Percentiles rank a stretch among this genome's conserved stretches.
These are phyloP conservation scores for Boeremia lycopersici DNA, from an alignment of 2,329 filamentous ascomycete genomes.

Conservation along the genomic window DNA sequence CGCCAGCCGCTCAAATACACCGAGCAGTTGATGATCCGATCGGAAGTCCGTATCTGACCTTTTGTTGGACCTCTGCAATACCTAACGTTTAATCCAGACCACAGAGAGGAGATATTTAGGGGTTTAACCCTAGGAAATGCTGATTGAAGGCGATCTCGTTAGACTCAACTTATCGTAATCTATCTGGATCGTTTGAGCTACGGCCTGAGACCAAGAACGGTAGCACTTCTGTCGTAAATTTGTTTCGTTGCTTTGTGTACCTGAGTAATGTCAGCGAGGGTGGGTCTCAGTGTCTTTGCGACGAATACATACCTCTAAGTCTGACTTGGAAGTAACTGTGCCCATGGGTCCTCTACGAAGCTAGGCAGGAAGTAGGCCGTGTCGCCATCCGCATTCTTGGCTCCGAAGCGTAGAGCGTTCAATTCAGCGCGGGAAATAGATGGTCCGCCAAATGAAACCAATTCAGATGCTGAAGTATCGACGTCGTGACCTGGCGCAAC, in stretches of 20 bases:
- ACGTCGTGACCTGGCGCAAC: background rate
- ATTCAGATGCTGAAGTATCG: conserved; percentile 16
- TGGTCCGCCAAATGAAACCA: conserved; percentile 39
- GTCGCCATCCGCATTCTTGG: conserved; percentile 63
- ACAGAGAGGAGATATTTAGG: background rate
- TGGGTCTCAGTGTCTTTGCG: background rate
- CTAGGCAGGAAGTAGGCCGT: conserved; percentile 70
- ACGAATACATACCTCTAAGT: conserved; percentile 7
- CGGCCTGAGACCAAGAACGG: background rate
- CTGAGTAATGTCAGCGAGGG: background rate
- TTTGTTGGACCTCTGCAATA: background rate
- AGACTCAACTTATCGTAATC: background rate
- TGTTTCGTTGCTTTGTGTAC: background rate
- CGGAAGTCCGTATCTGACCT: background rate
- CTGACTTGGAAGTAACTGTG: conserved; percentile 14
- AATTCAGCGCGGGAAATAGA: conserved; percentile 38
- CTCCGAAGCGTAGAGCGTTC: conserved; percentile 47
- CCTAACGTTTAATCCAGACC: background rate
- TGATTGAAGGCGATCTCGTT: background rate
- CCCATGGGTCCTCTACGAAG: conserved; percentile 78
- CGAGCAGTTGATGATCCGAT: background rate
- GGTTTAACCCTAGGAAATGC: background rate
- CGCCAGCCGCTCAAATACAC: background rate
- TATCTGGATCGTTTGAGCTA: background rate
- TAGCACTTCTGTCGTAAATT: background rate